Percentiles rank a stretch among this genome's conserved stretches.
phyloP scores from a whole-genome alignment of 331 rosid genomes.

The Acacia pycnantha region DNA sequence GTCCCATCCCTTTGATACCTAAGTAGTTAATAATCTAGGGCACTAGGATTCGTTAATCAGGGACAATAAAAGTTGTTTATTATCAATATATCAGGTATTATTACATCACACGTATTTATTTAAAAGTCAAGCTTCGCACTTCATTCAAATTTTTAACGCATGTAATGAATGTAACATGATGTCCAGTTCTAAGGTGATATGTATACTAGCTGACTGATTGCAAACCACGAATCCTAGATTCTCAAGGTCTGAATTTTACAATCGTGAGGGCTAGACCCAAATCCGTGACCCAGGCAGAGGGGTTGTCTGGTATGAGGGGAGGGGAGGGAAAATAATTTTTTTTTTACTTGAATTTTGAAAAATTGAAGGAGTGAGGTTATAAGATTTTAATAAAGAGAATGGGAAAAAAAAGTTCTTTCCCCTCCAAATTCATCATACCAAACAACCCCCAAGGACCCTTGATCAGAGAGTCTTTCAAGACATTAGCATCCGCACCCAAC shows the following conservation, averaged over 20 bases:
- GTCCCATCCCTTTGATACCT: too few species aligned
- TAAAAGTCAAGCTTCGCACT: neutral
- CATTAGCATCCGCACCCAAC: neutral
- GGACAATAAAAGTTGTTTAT: too few species aligned
- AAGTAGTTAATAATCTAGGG: too few species aligned
- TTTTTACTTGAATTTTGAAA: too few species aligned
- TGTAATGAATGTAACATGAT: neutral
- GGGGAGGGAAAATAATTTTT: too few species aligned
- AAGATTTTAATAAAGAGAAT: too few species aligned
- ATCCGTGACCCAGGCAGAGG: neutral
- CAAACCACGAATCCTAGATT: neutral
- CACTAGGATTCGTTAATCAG: too few species aligned
- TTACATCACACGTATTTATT: neutral
- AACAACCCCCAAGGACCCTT: neutral
- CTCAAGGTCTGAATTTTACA: neutral
- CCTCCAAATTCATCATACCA: too few species aligned
- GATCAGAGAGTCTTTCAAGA: neutral
- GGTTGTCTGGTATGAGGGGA: neutral
- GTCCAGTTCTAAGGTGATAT: neutral
- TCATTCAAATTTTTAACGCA: neutral
- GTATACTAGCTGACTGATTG: neutral
- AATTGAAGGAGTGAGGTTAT: too few species aligned
- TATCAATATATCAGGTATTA: neutral
- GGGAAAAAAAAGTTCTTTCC: too few species aligned
- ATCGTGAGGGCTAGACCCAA: neutral